Conservation (phyloP, 345 rosid genomes). For the Populus euphratica region DNA sequence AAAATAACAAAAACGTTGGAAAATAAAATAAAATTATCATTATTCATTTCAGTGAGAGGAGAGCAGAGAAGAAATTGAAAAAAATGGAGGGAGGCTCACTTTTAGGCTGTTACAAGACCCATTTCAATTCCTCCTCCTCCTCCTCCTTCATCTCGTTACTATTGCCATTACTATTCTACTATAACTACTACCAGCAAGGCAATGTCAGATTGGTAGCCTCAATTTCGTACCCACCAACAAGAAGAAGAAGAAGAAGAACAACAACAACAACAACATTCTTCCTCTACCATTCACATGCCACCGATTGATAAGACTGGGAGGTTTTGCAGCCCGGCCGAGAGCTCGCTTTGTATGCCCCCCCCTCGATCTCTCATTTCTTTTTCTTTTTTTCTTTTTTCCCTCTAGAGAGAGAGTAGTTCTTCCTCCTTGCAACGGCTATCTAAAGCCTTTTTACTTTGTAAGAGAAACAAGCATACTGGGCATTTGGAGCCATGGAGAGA, state of each 20-base stretch:
- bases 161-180: not conserved
- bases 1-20: not conserved
- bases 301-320: constrained; percentile 87
- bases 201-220: constrained; percentile 3
- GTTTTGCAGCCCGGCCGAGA: constrained; percentile 95
- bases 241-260: not conserved
- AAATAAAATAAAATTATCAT: no score
- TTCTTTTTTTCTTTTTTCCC: not conserved
- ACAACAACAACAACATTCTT: not conserved
- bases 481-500: no score
- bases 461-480: no score
- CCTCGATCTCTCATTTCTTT: not conserved
- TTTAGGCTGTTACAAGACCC: constrained; percentile 23
- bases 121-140: not conserved
- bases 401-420: no score
- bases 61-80: not conserved
- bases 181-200: not conserved
- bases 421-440: no score
- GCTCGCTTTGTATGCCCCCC: constrained; percentile 68
- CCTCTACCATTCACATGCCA: constrained; percentile 46
- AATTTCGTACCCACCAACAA: not conserved
- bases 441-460: no score
- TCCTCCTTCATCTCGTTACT: not conserved
- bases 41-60: no score
- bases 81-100: constrained; percentile 52